Evolutionary conservation across 345 rosid species (phyloP).

Genomic region (Xanthoceras sorbifolium): DNA sequence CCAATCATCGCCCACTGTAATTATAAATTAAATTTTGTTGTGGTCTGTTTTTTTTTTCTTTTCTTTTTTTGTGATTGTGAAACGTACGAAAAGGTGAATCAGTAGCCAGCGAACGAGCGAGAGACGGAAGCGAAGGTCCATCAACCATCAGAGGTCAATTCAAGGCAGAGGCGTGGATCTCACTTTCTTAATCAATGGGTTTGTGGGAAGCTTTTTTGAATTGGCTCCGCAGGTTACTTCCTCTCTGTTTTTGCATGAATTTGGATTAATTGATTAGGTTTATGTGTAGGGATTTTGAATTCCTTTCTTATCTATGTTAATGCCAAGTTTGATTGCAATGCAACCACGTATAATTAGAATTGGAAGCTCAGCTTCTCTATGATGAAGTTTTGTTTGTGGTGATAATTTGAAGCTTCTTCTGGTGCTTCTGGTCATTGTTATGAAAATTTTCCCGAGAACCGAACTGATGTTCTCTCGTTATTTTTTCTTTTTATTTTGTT

Average conservation of each 20-base stretch:
- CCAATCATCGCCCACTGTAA: background rate
- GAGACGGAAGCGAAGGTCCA: conserved; percentile 2
- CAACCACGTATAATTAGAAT: background rate
- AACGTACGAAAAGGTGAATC: conserved; percentile 5
- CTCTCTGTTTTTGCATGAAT: background rate
- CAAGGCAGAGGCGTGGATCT: conserved; percentile 22
- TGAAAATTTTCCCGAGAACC: background rate
- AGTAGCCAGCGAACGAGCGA: background rate
- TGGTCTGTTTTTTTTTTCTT: background rate
- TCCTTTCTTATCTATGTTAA: background rate
- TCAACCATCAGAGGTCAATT: background rate
- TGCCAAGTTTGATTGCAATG: background rate
- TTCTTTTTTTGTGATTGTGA: background rate
- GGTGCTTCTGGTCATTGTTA: background rate
- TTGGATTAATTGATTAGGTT: background rate
- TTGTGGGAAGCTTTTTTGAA: conserved; percentile 75
- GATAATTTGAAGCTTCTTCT: background rate
- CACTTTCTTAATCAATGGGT: conserved; percentile 42
- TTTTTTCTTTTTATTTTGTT: background rate
- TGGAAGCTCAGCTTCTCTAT: background rate
- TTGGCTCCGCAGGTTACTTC: conserved; percentile 70
- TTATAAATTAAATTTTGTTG: background rate
- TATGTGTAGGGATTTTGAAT: background rate
- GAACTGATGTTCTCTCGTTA: background rate
- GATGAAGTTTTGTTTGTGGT: background rate